Base-by-base conservation (phyloP, 2,329 filamentous ascomycete species). In the Diaporthe aspalathi region DNA sequence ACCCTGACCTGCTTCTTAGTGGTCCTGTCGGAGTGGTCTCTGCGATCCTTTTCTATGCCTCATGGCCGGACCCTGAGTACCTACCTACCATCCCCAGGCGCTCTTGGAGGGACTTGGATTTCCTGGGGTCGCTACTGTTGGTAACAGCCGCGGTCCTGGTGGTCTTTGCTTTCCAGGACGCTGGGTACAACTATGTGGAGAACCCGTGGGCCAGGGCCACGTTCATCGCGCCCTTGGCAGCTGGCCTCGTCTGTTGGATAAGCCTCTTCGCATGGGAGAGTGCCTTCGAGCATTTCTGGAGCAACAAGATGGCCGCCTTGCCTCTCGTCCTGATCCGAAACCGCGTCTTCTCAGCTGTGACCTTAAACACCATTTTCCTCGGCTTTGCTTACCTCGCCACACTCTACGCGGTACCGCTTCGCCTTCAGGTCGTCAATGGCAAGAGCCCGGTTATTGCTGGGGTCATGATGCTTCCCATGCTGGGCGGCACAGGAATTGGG, bases 151-250 rank as follows among this genome's bases (percentile, higher is more conserved):
- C 88, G 0, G 84, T 88, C 0, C 81, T 90, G 2, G 81, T 90
- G 5, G 86, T 90, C 0, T 90, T 89, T 74, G 81, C 88, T 1
- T 89, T 91, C 70, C 88, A 91, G 74, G 85, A 85, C 73, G 83
- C 83, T 3, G 84, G 84, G 1, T 73, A 79, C 3, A 70, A 32
- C 8, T 43, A 60, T 1, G n/a, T 20, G 9, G 54, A 73, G 0
- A 73, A 80, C n/a, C 75, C 79, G 49, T 90, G 87, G 87, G 72
- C 72, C 6, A 75, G 77, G 9, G 78, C 80, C 9, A 68, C 81
- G 20, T 86, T 87, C 73, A 75, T 86, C 24, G 83, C 78, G 1
- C 83, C 84, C 1, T 75, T 87, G 3, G 67, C 82, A 7, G 27
- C 80, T 1, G 84, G 84, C 6, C 45, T 80, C 24, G 8, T 77